Conservation (phyloP, 2,329 filamentous ascomycete genomes). For the Sporothrix phasma region DNA sequence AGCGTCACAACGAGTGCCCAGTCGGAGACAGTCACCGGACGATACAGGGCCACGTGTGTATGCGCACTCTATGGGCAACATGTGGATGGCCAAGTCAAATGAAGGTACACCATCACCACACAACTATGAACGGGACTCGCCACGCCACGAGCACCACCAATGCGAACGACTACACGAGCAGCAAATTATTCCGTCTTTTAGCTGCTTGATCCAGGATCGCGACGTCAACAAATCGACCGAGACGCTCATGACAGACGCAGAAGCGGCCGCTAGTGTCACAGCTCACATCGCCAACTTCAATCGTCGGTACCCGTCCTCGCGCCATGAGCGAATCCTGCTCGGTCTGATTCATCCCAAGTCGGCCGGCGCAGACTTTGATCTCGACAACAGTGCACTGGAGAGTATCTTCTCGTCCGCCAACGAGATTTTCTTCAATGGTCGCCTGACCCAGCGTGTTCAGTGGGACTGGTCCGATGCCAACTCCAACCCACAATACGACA, state of each 20-base stretch:
- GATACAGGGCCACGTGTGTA: background rate
- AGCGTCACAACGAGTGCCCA: background rate
- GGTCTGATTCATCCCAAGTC: conserved; percentile 45
- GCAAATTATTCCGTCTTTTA: background rate
- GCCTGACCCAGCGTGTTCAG: conserved; percentile 45
- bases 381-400: conserved; percentile 48
- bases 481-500: conserved; percentile 39
- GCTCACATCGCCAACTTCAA: conserved; percentile 36
- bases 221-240: conserved; percentile 24
- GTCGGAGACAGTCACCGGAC: background rate
- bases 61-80: background rate
- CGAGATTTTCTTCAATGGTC: conserved; percentile 51
- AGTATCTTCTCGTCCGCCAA: conserved; percentile 52
- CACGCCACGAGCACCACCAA: background rate
- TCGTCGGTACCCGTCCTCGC: conserved; percentile 38
- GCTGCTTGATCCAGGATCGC: conserved; percentile 19
- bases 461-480: conserved; percentile 52
- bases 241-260: conserved; percentile 34
- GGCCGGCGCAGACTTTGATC: conserved; percentile 36
- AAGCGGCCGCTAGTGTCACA: conserved; percentile 40
- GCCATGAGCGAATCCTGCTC: conserved; percentile 47
- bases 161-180: background rate
- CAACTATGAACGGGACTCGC: background rate
- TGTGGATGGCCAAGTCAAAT: background rate
- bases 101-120: background rate